Percentiles rank a stretch among this genome's conserved stretches.
phyloP scores from a whole-genome alignment of 768 basidiomycete species.

The Psilocybe azurescens region DNA sequence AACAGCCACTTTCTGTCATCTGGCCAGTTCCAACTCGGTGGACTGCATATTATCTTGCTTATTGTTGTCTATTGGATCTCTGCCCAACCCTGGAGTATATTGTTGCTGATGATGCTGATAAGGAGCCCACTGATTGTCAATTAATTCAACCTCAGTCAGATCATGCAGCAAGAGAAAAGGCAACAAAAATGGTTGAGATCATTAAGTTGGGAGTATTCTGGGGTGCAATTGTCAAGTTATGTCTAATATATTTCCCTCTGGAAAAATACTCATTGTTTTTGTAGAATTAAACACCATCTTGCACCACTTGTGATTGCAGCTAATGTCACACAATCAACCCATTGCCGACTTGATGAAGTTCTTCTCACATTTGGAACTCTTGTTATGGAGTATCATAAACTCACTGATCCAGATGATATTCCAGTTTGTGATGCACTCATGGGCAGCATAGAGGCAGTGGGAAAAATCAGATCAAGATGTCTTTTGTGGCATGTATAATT shows the following conservation, averaged over 20 bases:
- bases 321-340: constrained; percentile 36
- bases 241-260: background rate
- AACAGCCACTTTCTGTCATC: constrained; percentile 30
- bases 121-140: constrained; percentile 7
- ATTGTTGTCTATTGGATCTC: constrained; percentile 30
- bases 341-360: constrained; percentile 36
- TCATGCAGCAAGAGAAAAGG: constrained; percentile 21
- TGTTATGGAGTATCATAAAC: constrained; percentile 25
- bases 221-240: constrained; percentile 25
- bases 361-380: constrained; percentile 37
- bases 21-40: constrained; percentile 39
- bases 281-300: constrained; percentile 27
- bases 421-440: constrained; percentile 23
- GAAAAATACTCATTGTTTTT: background rate
- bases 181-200: constrained; percentile 22
- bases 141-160: constrained; percentile 14
- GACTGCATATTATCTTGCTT: constrained; percentile 36
- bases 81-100: constrained; percentile 12
- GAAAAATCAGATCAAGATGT: constrained; percentile 36
- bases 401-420: constrained; percentile 11
- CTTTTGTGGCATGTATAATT: constrained; percentile 37
- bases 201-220: constrained; percentile 28
- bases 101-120: constrained; percentile 14
- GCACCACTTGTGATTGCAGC: constrained; percentile 43
- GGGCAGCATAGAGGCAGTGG: constrained; percentile 38